Conservation (phyloP, 2,329 filamentous ascomycete genomes). For the Colletotrichum paranaense region DNA sequence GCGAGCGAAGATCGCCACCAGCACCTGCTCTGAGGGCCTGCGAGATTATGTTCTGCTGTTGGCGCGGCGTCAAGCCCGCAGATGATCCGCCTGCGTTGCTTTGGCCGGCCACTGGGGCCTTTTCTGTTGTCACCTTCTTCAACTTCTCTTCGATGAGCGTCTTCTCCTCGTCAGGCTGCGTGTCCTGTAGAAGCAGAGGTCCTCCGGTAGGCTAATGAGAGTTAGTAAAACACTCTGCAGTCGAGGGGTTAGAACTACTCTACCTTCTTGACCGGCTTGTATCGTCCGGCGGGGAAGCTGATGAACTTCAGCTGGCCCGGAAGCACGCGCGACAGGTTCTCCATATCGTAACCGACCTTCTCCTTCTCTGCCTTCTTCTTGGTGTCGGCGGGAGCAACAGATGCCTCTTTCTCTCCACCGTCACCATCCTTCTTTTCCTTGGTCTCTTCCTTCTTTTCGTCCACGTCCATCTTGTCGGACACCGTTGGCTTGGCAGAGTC, state of each 20-base stretch:
- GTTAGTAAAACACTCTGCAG: conserved; percentile 55
- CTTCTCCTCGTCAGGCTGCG: conserved; percentile 81
- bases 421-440: conserved; percentile 71
- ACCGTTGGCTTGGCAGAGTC: conserved; percentile 75
- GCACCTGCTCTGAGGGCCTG: conserved; percentile 40
- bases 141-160: conserved; percentile 90
- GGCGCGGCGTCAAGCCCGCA: conserved; percentile 42
- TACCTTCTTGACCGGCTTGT: conserved; percentile 91
- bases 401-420: conserved; percentile 63
- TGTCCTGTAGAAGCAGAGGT: conserved; percentile 90
- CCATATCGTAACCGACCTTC: conserved; percentile 94
- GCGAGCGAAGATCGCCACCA: conserved; percentile 45
- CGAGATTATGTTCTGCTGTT: conserved; percentile 44
- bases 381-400: conserved; percentile 59
- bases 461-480: conserved; percentile 88
- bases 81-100: conserved; percentile 45
- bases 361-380: conserved; percentile 97
- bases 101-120: conserved; percentile 66
- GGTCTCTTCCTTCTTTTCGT: conserved; percentile 71
- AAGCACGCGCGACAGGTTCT: conserved; percentile 96
- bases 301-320: conserved; percentile 95
- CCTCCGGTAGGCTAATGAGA: conserved; percentile 83
- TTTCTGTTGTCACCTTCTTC: conserved; percentile 79
- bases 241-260: conserved; percentile 40
- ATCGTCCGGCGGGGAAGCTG: conserved; percentile 89